Evolutionary conservation across 108 stramenopile genomes (phyloP).

Genomic region (Thalassiosira profunda): DNA sequence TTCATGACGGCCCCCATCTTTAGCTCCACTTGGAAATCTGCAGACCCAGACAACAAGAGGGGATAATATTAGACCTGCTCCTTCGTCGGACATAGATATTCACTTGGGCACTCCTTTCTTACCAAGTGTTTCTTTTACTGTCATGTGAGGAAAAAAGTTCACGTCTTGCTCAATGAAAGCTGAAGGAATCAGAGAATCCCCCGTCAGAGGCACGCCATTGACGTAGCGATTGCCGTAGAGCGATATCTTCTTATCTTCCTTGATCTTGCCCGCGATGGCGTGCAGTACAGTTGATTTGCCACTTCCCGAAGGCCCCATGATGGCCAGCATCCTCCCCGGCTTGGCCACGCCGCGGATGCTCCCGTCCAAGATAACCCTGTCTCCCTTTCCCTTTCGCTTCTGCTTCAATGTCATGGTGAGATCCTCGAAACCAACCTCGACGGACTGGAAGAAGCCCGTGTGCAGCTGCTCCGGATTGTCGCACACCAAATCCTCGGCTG

Average conservation of each 20-base stretch:
- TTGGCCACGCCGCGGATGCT: conserved; percentile 71
- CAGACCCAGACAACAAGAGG: not conserved
- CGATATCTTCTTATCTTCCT: conserved; percentile 58
- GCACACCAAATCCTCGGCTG: conserved; percentile 45
- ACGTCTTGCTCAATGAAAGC: conserved; percentile 86
- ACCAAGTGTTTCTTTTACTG: conserved; percentile 87
- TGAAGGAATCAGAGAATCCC: conserved; percentile 68
- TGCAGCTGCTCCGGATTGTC: conserved; percentile 39
- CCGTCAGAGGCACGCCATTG: conserved; percentile 62
- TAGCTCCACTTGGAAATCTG: conserved; percentile 81
- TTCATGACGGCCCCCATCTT: conserved; percentile 72
- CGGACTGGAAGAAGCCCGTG: conserved; percentile 44
- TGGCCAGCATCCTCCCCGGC: conserved; percentile 80
- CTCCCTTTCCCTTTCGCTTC: conserved; percentile 39
- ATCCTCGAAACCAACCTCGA: conserved; percentile 74
- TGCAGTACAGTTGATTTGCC: conserved; percentile 82
- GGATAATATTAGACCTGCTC: not conserved
- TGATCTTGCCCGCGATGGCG: conserved; percentile 84
- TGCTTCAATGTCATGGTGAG: conserved; percentile 63
- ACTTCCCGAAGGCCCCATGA: conserved; percentile 73
- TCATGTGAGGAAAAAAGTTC: conserved; percentile 91
- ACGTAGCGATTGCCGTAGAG: conserved; percentile 72
- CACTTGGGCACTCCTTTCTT: too few relatives aligned
- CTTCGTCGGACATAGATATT: too few relatives aligned
- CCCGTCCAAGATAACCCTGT: conserved; percentile 78